Evolutionary conservation across 139 green algal species (phyloP).

Genomic region (Tetradesmus obliquus): DNA sequence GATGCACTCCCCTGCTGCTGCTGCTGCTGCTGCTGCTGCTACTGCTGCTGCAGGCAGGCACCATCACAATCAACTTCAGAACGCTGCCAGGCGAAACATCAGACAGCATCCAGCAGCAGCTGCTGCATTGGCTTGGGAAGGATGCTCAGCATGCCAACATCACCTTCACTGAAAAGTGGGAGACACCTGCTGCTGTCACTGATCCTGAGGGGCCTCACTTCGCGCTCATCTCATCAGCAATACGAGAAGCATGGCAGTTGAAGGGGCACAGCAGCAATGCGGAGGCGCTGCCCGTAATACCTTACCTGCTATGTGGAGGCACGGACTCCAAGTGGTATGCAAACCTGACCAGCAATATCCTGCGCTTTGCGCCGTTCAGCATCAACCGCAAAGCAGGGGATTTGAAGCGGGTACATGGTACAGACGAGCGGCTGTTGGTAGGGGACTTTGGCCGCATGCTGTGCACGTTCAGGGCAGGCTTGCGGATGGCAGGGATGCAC

Average conservation of each 20-base stretch:
- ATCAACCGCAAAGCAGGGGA: background rate
- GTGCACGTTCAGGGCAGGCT: constrained; percentile 18
- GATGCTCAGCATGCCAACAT: constrained; percentile 9
- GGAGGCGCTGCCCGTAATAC: constrained; percentile 46
- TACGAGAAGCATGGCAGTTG: constrained; percentile 40
- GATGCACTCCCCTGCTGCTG: background rate
- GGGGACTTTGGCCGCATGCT: constrained; percentile 14
- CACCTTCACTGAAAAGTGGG: background rate
- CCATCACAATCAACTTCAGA: constrained; percentile 70
- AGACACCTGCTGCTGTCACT: background rate
- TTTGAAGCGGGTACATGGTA: constrained; percentile 14
- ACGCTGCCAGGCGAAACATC: constrained; percentile 60
- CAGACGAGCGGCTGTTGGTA: constrained; percentile 13
- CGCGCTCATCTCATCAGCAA: constrained; percentile 49
- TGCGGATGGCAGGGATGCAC: background rate
- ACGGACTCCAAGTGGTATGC: constrained; percentile 72
- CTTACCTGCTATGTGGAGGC: constrained; percentile 14
- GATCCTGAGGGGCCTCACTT: constrained; percentile 55
- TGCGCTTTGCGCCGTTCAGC: background rate
- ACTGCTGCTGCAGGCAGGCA: constrained; percentile 57
- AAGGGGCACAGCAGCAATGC: background rate
- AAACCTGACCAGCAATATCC: constrained; percentile 35
- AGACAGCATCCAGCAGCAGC: background rate
- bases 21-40: background rate
- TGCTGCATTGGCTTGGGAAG: constrained; percentile 5